Percentiles rank a stretch among this genome's conserved stretches.
Conservation (phyloP, 768 basidiomycete species). For the Suillus subalutaceus region DNA sequence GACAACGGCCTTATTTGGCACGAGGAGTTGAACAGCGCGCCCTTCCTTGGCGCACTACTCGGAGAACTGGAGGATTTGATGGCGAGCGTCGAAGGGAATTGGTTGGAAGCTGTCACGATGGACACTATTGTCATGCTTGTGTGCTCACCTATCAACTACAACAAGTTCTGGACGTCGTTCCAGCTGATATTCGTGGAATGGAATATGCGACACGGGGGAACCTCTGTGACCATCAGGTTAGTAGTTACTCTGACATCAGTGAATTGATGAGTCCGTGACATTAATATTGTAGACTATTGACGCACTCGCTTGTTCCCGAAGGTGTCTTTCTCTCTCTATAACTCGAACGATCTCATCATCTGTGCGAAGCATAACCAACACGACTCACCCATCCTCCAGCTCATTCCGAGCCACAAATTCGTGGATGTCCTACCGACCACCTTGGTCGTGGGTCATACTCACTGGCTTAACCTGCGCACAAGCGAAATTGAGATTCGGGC, state of each 20-base stretch:
- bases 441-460: conserved; percentile 26
- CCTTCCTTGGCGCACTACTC: conserved; percentile 42
- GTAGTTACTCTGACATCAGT: conserved; percentile 12
- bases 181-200: conserved; percentile 29
- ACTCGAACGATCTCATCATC: conserved; percentile 23
- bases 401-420: conserved; percentile 28
- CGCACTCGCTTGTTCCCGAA: conserved; percentile 7
- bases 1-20: conserved; percentile 42
- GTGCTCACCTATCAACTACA: conserved; percentile 18
- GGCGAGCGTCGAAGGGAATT: conserved; percentile 41
- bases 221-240: conserved; percentile 23
- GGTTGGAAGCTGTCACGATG: conserved; percentile 39
- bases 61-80: conserved; percentile 38
- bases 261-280: too few species aligned
- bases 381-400: conserved; percentile 14
- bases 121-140: conserved; percentile 38
- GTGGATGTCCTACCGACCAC: conserved; percentile 28
- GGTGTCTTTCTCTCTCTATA: conserved; percentile 28
- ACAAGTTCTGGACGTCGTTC: conserved; percentile 26
- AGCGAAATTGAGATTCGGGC: conserved; percentile 32
- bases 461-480: conserved; percentile 34
- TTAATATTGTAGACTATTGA: conserved; percentile 18
- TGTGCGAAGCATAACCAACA: conserved; percentile 11
- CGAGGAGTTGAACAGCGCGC: conserved; percentile 32
- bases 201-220: conserved; percentile 25